Evolutionary conservation across 2,329 filamentous ascomycete genomes (phyloP), one percentile per base, ranked within the genome.

Genomic region (Colletotrichum incanum): DNA sequence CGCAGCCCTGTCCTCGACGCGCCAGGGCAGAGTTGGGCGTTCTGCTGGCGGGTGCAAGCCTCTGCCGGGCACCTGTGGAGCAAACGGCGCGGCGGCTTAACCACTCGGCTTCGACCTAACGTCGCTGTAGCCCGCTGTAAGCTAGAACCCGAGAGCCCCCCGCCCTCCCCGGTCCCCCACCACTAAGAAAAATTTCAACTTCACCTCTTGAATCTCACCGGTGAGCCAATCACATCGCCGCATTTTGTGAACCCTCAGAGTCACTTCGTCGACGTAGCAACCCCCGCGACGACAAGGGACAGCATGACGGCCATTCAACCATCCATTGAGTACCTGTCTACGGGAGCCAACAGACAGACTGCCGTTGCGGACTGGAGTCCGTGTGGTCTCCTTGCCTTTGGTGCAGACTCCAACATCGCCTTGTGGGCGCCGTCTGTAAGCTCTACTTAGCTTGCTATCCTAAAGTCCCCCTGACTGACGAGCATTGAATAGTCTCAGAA

Each of bases 311-410:
- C 74, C 55, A 59, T 71, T 39, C 71, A 66, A 0, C 76, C 86
- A 37, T 81, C 81, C 37, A 79, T 84, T 74, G 83, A 86, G 74
- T 90, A 91, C 76, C 81, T 96, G 76, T 92, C 94, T 58, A 91
- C 92, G 74, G 96, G 96, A 73, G 96, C 94, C 58, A 99, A 98
- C 82, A 89, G 96, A 77, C 94, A 98, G 78, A 93, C 96, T 23
- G 92, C 93, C 20, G 93, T 94, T 37, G 95, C 96, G 37, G 96
- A 98, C 84, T 99, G 96, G 96, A 91, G 93, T 79, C 79, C 83
- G 26, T 84, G 88, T 74, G 93, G 93, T 12, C 80, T 95, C 55
- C 86, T 99, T 65, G 96, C 95, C 39, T 99, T 94, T 84, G 96
- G 96, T 41, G 93, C 95, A 11, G 94, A 97, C 82, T 91, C 92